These are phyloP conservation scores for Colletotrichum tabaci DNA, from an alignment of 2,329 filamentous ascomycete genomes.

Conservation along the genomic window DNA sequence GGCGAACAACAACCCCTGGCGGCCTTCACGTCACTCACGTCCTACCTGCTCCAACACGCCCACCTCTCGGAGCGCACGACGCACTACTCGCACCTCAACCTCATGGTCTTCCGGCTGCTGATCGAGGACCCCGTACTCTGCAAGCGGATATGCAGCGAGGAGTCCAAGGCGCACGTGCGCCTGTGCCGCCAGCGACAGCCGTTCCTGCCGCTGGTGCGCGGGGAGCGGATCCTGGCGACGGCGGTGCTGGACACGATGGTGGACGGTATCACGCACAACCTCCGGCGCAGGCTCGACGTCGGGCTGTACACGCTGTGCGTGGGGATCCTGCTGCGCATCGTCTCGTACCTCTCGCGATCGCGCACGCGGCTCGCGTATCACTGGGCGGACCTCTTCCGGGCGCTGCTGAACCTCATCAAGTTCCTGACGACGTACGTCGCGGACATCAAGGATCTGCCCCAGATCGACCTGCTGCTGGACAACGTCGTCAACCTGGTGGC, in stretches of 20 bases:
- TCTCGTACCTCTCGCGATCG: constrained; percentile 87
- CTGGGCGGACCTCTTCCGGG: constrained; percentile 96
- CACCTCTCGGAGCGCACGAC: constrained; percentile 85
- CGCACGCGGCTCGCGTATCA: constrained; percentile 89
- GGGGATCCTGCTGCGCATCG: constrained; percentile 84
- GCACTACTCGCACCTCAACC: constrained; percentile 86
- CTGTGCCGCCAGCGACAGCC: constrained; percentile 92
- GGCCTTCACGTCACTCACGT: constrained; percentile 88
- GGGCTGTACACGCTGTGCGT: constrained; percentile 87
- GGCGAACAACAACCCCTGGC: constrained; percentile 82
- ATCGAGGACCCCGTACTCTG: constrained; percentile 88
- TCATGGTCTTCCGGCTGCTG: constrained; percentile 88
- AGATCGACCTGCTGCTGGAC: constrained; percentile 82
- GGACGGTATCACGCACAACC: constrained; percentile 94
- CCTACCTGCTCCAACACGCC: constrained; percentile 94
- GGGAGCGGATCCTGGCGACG: constrained; percentile 81
- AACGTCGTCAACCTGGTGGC: constrained; percentile 87
- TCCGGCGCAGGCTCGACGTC: constrained; percentile 87
- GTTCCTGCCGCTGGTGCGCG: constrained; percentile 81
- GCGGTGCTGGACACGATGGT: constrained; percentile 89
- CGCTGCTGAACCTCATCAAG: constrained; percentile 86
- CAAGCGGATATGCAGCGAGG: constrained; percentile 87
- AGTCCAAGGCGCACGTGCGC: constrained; percentile 80
- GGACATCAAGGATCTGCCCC: constrained; percentile 79
- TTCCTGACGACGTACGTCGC: constrained; percentile 90